Evolutionary conservation across 1,284 basidiomycete genomes (phyloP).

Genomic region (Microbotryum violaceum): DNA sequence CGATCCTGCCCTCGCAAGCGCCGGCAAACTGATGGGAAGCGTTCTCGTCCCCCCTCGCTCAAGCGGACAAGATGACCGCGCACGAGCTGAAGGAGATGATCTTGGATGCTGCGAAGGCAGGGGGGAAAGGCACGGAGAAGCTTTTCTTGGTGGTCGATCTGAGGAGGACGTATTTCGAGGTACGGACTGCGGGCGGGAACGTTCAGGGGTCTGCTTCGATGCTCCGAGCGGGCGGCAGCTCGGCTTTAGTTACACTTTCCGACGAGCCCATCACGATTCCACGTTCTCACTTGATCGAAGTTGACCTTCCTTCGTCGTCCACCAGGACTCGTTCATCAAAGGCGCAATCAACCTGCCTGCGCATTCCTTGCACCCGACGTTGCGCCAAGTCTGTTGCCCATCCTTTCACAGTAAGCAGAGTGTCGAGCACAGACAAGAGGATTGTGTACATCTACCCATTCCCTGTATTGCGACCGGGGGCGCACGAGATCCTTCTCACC

Average conservation of each 20-base stretch:
- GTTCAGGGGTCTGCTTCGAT: too few relatives aligned
- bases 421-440: too few relatives aligned
- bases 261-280: too few relatives aligned
- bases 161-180: slow-evolving; percentile 5
- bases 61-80: not conserved
- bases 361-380: slow-evolving; percentile 39
- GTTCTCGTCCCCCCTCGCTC: not conserved
- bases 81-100: not conserved
- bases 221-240: too few relatives aligned
- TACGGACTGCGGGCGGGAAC: too few relatives aligned
- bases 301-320: too few relatives aligned
- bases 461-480: too few relatives aligned
- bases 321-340: slow-evolving; percentile 34
- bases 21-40: not conserved
- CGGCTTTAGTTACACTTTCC: too few relatives aligned
- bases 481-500: too few relatives aligned
- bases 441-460: too few relatives aligned
- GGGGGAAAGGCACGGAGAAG: not conserved
- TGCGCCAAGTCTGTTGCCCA: slow-evolving; percentile 34
- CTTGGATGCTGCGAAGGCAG: not conserved
- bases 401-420: slow-evolving; percentile 28
- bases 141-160: not conserved
- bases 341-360: slow-evolving; percentile 42
- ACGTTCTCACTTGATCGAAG: too few relatives aligned
- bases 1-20: too few relatives aligned